Evolutionary conservation across 2,329 filamentous ascomycete genomes (phyloP), one percentile per base, ranked within the genome.

Genomic region (Fusarium compactum): DNA sequence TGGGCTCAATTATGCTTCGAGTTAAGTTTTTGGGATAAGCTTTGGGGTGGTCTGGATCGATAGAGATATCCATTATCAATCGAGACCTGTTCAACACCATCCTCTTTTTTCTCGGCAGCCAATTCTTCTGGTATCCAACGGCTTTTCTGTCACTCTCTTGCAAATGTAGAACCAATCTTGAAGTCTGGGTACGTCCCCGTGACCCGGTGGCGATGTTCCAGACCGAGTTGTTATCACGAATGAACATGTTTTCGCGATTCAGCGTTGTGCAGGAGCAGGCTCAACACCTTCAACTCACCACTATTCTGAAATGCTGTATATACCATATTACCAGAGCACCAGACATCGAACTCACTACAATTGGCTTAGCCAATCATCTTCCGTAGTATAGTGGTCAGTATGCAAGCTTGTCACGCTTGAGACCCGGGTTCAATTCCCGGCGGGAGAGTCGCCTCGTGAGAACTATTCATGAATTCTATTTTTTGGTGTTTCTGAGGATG

Each of bases 321-420:
- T 38, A 38, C 5, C 9, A 11, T n/a, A 38, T 38, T 38, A n/a
- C 34, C 16, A n/a, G 5, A 5, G 9, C 9, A n/a, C 16, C 34
- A 38, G 5, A 38, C 34, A 38, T 38, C 34, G 34, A 38, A 38
- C 34, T 38, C 34, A 38, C 34, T 38, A 38, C 34, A 38, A 38
- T 38, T 38, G 34, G 34, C 34, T 38, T n/a, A 38, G 34, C 34
- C 34, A 38, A n/a, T 58, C 51, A 57, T 78, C 74, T 78, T 76
- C 74, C 76, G 75, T 77, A 77, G 74, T 78, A 77, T 78, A 78
- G 76, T 78, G 76, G 76, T 77, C 72, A 74, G 72, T 75, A 75
- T 75, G 73, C 73, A 67, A 75, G 73, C 73, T 75, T 76, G 74
- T 75, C 72, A 75, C 73, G 73, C 73, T 75, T 69, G 73, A 75